Evolutionary conservation across 495 filamentous ascomycete species (phyloP).

Genomic region (Haplographium delicatum): DNA sequence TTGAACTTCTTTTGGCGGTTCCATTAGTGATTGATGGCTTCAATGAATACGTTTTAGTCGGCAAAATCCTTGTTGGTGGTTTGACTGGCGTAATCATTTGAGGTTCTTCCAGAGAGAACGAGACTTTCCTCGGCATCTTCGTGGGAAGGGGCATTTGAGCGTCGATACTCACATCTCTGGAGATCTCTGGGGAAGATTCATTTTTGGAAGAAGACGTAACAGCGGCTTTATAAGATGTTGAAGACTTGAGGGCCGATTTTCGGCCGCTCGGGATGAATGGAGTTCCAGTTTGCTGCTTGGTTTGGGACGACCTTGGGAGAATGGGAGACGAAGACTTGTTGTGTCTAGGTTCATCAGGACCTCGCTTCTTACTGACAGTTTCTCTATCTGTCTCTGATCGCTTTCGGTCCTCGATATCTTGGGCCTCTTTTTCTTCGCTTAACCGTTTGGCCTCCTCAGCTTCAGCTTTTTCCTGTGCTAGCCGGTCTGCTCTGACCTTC

Average conservation of each 20-base stretch:
- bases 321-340: constrained; percentile 1
- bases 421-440: neutral
- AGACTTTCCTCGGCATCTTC: constrained; percentile 4
- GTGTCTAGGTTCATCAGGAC: neutral
- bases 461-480: constrained; percentile 6
- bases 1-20: neutral
- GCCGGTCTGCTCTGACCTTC: constrained; percentile 7
- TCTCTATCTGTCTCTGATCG: neutral
- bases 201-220: constrained; percentile 15
- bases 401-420: neutral
- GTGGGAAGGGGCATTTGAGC: constrained; percentile 10
- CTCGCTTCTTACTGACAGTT: neutral
- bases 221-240: constrained; percentile 10
- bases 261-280: constrained; percentile 17
- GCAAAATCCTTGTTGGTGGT: constrained; percentile 3
- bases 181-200: neutral
- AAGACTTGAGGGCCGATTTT: constrained; percentile 15
- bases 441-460: constrained; percentile 7
- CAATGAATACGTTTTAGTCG: neutral
- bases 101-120: constrained; percentile 4
- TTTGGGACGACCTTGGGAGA: neutral
- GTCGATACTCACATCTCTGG: constrained; percentile 1
- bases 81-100: constrained; percentile 9
- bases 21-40: neutral
- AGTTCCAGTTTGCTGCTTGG: constrained; percentile 14